Conservation (phyloP, 108 stramenopile genomes). For the Mediolabrus comicus region DNA sequence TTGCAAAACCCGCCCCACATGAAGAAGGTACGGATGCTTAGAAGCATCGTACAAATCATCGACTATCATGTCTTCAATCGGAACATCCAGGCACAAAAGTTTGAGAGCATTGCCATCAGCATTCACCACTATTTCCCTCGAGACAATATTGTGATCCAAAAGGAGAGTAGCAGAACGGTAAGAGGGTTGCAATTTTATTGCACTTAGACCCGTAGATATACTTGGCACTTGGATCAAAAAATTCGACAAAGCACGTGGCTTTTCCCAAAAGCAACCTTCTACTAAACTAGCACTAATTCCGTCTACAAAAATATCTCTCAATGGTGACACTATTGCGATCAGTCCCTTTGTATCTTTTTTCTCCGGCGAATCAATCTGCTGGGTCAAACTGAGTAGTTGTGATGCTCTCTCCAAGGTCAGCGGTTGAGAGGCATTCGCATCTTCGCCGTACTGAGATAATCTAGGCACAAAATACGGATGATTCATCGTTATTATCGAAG, state of each 20-base stretch:
- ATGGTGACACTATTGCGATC: conserved; percentile 32
- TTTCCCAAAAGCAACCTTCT: conserved; percentile 39
- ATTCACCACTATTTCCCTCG: conserved; percentile 25
- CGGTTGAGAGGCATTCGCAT: conserved; percentile 22
- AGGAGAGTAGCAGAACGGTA: conserved; percentile 39
- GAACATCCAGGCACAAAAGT: conserved; percentile 39
- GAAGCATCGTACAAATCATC: not conserved
- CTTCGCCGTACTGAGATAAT: not conserved
- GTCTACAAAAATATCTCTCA: conserved; percentile 38
- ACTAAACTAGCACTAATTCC: conserved; percentile 25
- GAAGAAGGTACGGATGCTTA: conserved; percentile 25
- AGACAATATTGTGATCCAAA: conserved; percentile 22
- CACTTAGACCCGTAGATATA: conserved; percentile 20
- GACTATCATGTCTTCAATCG: conserved; percentile 31
- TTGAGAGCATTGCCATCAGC: conserved; percentile 37
- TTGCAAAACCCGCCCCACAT: conserved; percentile 28
- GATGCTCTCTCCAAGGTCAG: conserved; percentile 20
- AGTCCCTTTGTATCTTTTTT: conserved; percentile 10
- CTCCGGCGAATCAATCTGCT: conserved; percentile 13
- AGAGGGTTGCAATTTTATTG: conserved; percentile 15
- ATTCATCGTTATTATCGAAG: conserved; percentile 23
- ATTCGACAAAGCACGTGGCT: conserved; percentile 16
- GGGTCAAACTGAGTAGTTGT: conserved; percentile 27
- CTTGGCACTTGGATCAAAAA: conserved; percentile 31
- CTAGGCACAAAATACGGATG: conserved; percentile 30